Evolutionary conservation across 148 eudicot genomes (phyloP).

Genomic region (Rhododendron henanense): DNA sequence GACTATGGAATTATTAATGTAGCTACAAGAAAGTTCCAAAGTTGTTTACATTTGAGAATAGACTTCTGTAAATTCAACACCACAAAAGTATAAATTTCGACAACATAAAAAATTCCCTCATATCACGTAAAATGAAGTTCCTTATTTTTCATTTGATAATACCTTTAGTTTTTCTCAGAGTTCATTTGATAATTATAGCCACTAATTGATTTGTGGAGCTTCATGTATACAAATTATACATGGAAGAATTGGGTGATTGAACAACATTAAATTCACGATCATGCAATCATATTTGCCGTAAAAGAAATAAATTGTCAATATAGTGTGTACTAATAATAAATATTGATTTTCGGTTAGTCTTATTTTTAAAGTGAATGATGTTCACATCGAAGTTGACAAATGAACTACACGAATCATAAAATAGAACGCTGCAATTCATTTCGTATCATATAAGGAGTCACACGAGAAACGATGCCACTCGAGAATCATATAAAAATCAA

Average conservation of each 20-base stretch:
- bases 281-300: too few species aligned
- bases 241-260: background rate
- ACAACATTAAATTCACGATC: too few species aligned
- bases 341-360: too few species aligned
- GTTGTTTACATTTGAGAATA: background rate
- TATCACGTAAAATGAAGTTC: too few species aligned
- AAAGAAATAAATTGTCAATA: background rate
- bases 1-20: background rate
- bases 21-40: background rate
- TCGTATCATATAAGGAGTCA: background rate
- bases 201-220: background rate
- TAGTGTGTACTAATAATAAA: too few species aligned
- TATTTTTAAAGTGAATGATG: too few species aligned
- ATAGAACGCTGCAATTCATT: background rate
- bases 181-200: background rate
- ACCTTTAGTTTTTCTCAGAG: background rate
- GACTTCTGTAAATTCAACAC: background rate
- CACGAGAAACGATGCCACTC: background rate
- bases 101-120: background rate
- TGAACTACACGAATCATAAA: background rate
- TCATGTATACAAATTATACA: background rate
- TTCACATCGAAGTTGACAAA: too few species aligned
- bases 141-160: too few species aligned
- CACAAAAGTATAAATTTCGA: background rate
- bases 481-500: background rate